A percentile compares a stretch with the other conserved stretches of the same genome.
These are phyloP conservation scores for Aureobasidium sp. DNA, from an alignment of 2,329 filamentous ascomycete species.

Conservation along the genomic window DNA sequence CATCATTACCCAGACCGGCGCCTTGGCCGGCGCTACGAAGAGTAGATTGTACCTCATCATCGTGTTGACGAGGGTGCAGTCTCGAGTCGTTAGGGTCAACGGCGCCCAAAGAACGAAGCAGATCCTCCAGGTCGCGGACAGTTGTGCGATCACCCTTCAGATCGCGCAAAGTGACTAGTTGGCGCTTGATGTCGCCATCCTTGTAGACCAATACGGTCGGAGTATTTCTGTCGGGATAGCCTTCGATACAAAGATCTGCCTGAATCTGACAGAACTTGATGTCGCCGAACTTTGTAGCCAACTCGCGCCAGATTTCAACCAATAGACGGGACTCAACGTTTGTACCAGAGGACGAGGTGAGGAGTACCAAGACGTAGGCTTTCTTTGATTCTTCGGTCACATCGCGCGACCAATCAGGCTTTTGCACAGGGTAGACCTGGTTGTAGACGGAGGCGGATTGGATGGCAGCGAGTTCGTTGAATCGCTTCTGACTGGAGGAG, in stretches of 20 bases:
- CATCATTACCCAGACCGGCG: constrained; percentile 21
- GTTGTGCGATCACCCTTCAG: constrained; percentile 64
- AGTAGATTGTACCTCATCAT: constrained; percentile 48
- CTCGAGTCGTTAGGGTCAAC: constrained; percentile 71
- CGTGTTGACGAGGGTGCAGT: constrained; percentile 52
- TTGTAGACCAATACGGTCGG: constrained; percentile 90
- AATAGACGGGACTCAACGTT: constrained; percentile 81
- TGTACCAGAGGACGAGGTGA: constrained; percentile 67
- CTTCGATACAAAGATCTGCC: constrained; percentile 87
- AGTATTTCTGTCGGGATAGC: constrained; percentile 90
- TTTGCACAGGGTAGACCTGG: constrained; percentile 85
- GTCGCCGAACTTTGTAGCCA: constrained; percentile 80
- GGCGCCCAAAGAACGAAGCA: constrained; percentile 76
- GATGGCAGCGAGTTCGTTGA: constrained; percentile 70
- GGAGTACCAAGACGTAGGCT: constrained; percentile 61
- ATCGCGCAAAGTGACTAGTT: constrained; percentile 80
- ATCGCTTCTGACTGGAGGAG: constrained; percentile 54
- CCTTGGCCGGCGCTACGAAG: constrained; percentile 40
- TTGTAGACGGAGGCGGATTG: constrained; percentile 74
- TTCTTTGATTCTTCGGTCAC: constrained; percentile 83
- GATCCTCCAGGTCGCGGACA: constrained; percentile 66
- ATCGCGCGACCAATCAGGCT: constrained; percentile 84
- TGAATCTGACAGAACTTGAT: constrained; percentile 97
- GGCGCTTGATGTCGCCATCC: constrained; percentile 84
- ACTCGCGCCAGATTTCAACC: constrained; percentile 74